Base-by-base conservation (phyloP, 768 basidiomycete species). In the Leccinum rimulosum region DNA sequence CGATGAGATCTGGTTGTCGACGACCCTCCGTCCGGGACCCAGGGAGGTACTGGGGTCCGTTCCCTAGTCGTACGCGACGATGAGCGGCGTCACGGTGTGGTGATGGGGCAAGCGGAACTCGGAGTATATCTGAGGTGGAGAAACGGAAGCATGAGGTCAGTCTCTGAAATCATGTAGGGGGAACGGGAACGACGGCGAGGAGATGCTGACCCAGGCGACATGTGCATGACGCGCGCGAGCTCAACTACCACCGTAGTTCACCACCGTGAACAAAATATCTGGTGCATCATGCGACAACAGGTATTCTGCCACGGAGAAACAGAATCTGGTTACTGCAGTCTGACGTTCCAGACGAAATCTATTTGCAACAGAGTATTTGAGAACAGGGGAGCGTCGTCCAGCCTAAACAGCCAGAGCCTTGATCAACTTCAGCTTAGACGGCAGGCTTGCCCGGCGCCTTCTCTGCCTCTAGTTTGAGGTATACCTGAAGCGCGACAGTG, bases 391-490 rank as follows among this genome's bases (percentile, higher is more conserved):
- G 6, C 10, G n/a, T 22, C 28, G 9, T 22, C 49, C 27, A 30
- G 49, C 27, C 27, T 33, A 25, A 38, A 36, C 19, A 45, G 52
- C 35, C 22, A 22, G 9, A 8, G 40, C 15, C 3, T 7, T 17
- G 14, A 17, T 22, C n/a, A 19, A 3, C 38, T 40, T 43, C 4
- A 43, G 5, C 25, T 58, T 14, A 68, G 52, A 65, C 64, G n/a
- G 66, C 58, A 1, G 65, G 40, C 50, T 63, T 70, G 54, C 58
- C 58, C 14, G 57, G 56, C 2, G 61, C 45, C 56, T 73, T 72
- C 54, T 50, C 65, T 45, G 63, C 40, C 45, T 69, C 65, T 9
- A 74, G 65, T 55, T 66, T 68, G 38, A 75, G 60, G 35, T 38
- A 53, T 6, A 75, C 71, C 74, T 75, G 45, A n/a, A 14, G 19